A percentile compares a stretch with the other conserved stretches of the same genome.
Evolutionary conservation across 106 monocot species (phyloP).

Genomic region (Dendrobium chrysotoxum): DNA sequence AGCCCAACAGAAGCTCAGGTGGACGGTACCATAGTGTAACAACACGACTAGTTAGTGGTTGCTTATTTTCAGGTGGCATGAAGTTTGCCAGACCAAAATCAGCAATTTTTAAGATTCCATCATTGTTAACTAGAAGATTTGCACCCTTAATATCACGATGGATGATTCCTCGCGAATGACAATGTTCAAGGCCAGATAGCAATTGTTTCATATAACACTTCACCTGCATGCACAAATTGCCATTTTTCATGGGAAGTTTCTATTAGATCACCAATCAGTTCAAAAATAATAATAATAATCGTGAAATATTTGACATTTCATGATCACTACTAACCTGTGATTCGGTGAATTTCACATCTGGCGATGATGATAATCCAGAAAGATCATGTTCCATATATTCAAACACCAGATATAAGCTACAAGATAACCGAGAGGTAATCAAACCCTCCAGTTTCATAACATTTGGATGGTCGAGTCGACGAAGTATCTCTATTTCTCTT

Average conservation of each 20-base stretch:
- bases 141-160: constrained; percentile 80
- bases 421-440: constrained; percentile 50
- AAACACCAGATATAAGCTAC: constrained; percentile 66
- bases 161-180: constrained; percentile 59
- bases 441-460: constrained; percentile 60
- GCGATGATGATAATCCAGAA: constrained; percentile 49
- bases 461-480: constrained; percentile 65
- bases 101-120: constrained; percentile 60
- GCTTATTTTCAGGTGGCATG: constrained; percentile 26
- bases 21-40: constrained; percentile 78
- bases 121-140: constrained; percentile 63
- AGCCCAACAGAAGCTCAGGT: constrained; percentile 68
- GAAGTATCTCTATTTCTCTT: constrained; percentile 59
- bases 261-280: neutral
- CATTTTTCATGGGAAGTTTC: neutral
- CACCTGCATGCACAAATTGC: constrained; percentile 25
- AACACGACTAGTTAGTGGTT: constrained; percentile 63
- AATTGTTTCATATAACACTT: constrained; percentile 75
- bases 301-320: no score
- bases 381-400: constrained; percentile 87
- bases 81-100: constrained; percentile 69
- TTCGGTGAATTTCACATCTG: constrained; percentile 62
- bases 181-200: constrained; percentile 62
- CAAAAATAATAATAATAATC: neutral
- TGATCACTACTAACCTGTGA: constrained; percentile 35